Evolutionary conservation across 2,329 filamentous ascomycete species (phyloP).

Genomic region (Colletotrichum echinochloae): DNA sequence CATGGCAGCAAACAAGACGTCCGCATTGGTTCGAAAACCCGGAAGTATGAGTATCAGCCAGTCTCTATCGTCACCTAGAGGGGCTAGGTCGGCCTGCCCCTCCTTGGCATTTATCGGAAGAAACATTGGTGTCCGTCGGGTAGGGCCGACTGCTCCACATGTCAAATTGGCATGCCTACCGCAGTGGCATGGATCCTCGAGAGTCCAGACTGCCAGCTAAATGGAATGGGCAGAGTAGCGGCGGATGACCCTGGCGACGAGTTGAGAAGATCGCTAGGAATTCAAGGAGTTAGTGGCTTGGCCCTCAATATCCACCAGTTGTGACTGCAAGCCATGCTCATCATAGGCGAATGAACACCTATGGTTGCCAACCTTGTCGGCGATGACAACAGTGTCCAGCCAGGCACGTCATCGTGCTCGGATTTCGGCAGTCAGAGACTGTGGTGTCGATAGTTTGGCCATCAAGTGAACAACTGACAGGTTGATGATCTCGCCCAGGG

Average conservation of each 20-base stretch:
- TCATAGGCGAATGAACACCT: neutral
- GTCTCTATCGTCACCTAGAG: neutral
- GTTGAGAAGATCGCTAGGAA: conserved; percentile 8
- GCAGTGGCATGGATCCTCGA: neutral
- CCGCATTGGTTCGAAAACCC: conserved; percentile 4
- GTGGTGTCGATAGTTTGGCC: conserved; percentile 14
- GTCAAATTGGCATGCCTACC: conserved; percentile 5
- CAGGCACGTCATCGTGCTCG: conserved; percentile 13
- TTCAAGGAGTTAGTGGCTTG: conserved; percentile 14
- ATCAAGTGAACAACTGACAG: conserved; percentile 23
- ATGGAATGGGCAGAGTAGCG: neutral
- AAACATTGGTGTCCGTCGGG: conserved; percentile 25
- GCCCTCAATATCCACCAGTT: conserved; percentile 20
- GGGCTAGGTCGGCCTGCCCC: conserved; percentile 3
- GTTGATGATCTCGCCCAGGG: conserved; percentile 1
- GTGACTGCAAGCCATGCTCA: conserved; percentile 15
- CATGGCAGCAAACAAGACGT: conserved; percentile 1
- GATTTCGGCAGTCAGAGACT: conserved; percentile 34
- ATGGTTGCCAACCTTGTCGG: conserved; percentile 1
- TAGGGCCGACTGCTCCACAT: conserved; percentile 20
- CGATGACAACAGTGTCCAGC: neutral
- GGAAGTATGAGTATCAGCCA: neutral
- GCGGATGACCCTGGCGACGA: neutral
- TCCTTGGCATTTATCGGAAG: conserved; percentile 16
- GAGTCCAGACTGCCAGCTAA: neutral